Conservation (phyloP, 208 protist species). For the Zelonia costaricensis region DNA sequence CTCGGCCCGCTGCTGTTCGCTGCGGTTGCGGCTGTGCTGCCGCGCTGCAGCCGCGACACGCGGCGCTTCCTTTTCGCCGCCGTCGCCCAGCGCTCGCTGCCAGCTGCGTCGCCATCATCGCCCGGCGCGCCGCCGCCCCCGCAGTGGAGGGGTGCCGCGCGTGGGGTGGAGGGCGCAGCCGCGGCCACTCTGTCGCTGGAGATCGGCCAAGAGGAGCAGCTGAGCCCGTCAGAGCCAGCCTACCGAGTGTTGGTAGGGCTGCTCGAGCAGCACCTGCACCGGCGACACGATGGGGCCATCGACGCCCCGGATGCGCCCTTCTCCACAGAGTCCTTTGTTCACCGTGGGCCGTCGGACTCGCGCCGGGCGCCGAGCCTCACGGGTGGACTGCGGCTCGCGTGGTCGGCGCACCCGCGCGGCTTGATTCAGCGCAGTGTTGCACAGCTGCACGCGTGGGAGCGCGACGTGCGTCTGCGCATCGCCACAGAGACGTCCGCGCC, state of each 20-base stretch:
- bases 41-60: slow-evolving; percentile 24
- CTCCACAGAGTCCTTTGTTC: no score
- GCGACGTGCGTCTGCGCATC: slow-evolving; percentile 25
- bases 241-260: slow-evolving; percentile 26
- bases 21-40: slow-evolving; percentile 34
- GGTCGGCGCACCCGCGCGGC: slow-evolving; percentile 15
- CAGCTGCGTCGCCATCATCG: background rate
- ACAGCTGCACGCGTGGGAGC: slow-evolving; percentile 20
- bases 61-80: slow-evolving; percentile 16
- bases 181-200: background rate
- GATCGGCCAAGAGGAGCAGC: slow-evolving; percentile 7
- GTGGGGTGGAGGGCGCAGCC: background rate
- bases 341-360: no score
- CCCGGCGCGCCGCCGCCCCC: background rate
- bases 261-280: slow-evolving; percentile 12
- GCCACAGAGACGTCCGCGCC: background rate
- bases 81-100: slow-evolving; percentile 22
- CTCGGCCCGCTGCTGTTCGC: slow-evolving; percentile 51
- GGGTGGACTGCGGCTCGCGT: slow-evolving; percentile 3
- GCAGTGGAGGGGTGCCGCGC: background rate
- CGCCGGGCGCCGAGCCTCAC: no score
- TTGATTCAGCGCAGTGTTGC: slow-evolving; percentile 3
- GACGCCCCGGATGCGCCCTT: background rate
- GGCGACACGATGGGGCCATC: background rate
- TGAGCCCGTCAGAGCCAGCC: slow-evolving; percentile 18